Percentiles rank a stretch among this genome's conserved stretches.
Evolutionary conservation across 495 filamentous ascomycete species (phyloP).

Genomic region (Hypoxylon fragiforme): DNA sequence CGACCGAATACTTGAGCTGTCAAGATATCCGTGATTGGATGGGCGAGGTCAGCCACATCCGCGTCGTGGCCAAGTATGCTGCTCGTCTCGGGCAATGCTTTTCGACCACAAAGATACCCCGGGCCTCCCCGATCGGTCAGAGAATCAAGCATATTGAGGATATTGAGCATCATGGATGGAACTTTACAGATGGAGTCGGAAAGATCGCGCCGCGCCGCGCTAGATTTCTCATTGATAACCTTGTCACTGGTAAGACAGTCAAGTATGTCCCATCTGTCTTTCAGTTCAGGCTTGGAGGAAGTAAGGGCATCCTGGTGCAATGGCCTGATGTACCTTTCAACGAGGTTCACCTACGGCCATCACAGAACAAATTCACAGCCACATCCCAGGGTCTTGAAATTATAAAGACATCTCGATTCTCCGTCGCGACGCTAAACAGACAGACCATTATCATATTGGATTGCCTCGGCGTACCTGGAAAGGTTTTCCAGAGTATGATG

Average conservation of each 20-base stretch:
- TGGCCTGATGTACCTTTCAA: conserved; percentile 62
- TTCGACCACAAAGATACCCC: conserved; percentile 76
- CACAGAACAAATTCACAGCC: conserved; percentile 86
- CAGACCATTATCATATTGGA: conserved; percentile 87
- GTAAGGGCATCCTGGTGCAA: conserved; percentile 82
- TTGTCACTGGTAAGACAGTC: conserved; percentile 54
- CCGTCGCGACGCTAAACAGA: conserved; percentile 77
- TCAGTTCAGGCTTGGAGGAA: conserved; percentile 90
- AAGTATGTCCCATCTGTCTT: conserved; percentile 71
- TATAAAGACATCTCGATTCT: conserved; percentile 74
- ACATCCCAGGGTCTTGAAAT: conserved; percentile 76
- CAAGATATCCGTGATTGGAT: conserved; percentile 85
- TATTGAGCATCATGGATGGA: conserved; percentile 64
- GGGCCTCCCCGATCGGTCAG: conserved; percentile 35
- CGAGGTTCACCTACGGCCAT: conserved; percentile 76
- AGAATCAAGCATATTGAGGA: conserved; percentile 59
- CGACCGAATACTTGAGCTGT: conserved; percentile 61
- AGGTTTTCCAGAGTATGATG: conserved; percentile 69
- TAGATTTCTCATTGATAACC: conserved; percentile 64
- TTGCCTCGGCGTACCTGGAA: conserved; percentile 69
- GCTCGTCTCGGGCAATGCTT: conserved; percentile 93
- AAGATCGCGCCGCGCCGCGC: conserved; percentile 84
- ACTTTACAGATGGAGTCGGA: conserved; percentile 91
- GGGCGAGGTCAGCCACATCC: conserved; percentile 81
- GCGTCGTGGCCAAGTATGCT: conserved; percentile 78